Evolutionary conservation across 306 rosid species (phyloP), one percentile per base, ranked within the genome.

Genomic region (Fragaria nilgerrensis): DNA sequence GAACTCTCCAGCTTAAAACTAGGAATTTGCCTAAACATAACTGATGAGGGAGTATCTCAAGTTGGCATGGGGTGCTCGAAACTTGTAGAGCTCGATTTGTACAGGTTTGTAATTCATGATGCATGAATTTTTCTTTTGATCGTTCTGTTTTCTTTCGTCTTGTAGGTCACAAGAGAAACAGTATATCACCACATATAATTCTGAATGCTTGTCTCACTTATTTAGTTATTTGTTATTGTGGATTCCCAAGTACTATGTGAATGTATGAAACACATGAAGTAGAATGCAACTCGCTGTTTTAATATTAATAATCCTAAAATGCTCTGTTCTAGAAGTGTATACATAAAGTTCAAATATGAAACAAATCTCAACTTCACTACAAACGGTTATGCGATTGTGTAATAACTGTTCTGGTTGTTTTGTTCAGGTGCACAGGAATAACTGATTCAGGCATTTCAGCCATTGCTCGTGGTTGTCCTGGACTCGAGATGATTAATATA

Each of bases 1-100:
- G 76, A 83, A 59, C 97, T 95, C 77, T 68, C 89, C 76, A 78
- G 85, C 87, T 77, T 95, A 71, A 95, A 95, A 78, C 78, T 92
- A 13, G 99, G 99, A 81, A 82, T 95, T 83, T 95, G 99, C 90
- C 84, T 91, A 59, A 88, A 90, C 89, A 90, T 95, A 84, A 89
- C 87, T 59, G 97, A 92, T 61, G 73, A 82, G 52, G 99, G 99
- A 81, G 83, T 95, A 52, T 61, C 82, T 72, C 84, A 55, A 71
- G 78, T 95, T 70, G 99, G 97, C 80, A 89, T 65, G 85, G 1
- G 65, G 77, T 95, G 99, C 84, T 65, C 93, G 53, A 89, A 85
- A 77, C 89, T 95, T 49, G 81, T 8, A 77, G 99, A 91, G 86
- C 86, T 95, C n/a, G 99, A 95, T 84, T 80, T 95, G 16, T 95